phyloP scores from a whole-genome alignment of 2,329 filamentous ascomycete genomes.

The Microcyclosporella mali region DNA sequence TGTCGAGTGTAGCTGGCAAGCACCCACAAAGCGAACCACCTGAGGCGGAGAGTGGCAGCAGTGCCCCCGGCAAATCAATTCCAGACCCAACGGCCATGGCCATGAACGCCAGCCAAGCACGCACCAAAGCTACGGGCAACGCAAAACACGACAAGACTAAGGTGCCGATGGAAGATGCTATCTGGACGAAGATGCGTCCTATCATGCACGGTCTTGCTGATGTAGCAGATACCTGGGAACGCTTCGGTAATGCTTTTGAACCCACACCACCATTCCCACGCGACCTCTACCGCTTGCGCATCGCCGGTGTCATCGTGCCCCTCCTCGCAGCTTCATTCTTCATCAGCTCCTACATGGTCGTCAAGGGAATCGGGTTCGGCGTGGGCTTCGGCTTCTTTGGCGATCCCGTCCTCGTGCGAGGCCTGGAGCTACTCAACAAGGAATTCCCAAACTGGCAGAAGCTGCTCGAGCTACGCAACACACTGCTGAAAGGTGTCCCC shows the following conservation, averaged over 20 bases:
- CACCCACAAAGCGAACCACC: constrained; percentile 61
- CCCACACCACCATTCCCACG: constrained; percentile 45
- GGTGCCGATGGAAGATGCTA: constrained; percentile 66
- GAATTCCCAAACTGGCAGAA: constrained; percentile 68
- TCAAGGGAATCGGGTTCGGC: constrained; percentile 60
- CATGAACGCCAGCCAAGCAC: constrained; percentile 49
- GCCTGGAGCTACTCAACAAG: constrained; percentile 54
- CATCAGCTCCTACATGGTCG: constrained; percentile 46
- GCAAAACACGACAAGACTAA: constrained; percentile 67
- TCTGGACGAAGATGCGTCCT: constrained; percentile 70
- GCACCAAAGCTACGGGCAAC: constrained; percentile 47
- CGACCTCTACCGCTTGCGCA: constrained; percentile 39
- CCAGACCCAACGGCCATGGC: constrained; percentile 57
- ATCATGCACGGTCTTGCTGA: constrained; percentile 62
- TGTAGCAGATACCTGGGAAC: constrained; percentile 57
- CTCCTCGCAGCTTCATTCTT: constrained; percentile 40
- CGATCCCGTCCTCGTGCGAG: constrained; percentile 62
- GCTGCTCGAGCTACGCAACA: constrained; percentile 66
- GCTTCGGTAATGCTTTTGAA: constrained; percentile 53
- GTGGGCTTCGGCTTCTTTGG: constrained; percentile 75
- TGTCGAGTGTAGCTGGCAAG: constrained; percentile 71
- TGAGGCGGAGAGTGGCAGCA: constrained; percentile 35
- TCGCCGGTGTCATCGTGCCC: constrained; percentile 42
- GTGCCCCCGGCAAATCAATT: constrained; percentile 43
- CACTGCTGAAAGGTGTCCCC: constrained; percentile 71